Base-by-base conservation (phyloP, 192 early-diverging fungal genomes). In the Umbelopsis ramanniana region DNA sequence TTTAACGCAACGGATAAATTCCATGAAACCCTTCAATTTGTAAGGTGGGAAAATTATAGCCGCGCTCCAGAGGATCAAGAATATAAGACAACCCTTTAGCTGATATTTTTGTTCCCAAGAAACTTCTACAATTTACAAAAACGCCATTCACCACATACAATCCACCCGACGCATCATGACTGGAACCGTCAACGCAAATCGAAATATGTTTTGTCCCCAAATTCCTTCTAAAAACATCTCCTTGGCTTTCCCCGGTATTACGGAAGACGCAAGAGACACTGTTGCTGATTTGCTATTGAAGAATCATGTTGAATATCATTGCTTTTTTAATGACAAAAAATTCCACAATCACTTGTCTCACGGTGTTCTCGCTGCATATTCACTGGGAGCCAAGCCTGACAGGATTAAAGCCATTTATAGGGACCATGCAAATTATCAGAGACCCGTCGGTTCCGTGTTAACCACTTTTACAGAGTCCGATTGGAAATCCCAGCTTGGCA, bases 271-370 rank as follows among this genome's bases (percentile, higher is more conserved):
- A 6, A 71, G 72, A 19, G 73, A 55, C 9, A 74, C 80, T 17
- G 80, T 83, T n/a, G 74, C 73, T 11, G 77, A 79, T 4, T 70
- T 89, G 57, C 80, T 87, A 26, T 73, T 81, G 3, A 71, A 79
- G 21, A 85, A 87, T 55, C 74, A 83, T 47, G 67, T 81, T 26
- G 80, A 88, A 45, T 69, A 86, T 52, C 87, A 88, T 50, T 68
- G 72, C 14, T 89, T 88, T 71, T 88, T 88, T 68, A 87, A 87
- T 66, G 70, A 85, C 3, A 72, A 21, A 10, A 74, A 77, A 14
- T 88, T 84, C 72, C 89, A 90, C 76, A 90, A 70, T 70, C 89
- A 90, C 46, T 68, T 86, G 8, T 71, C 71, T 63, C 89, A 90
- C 74, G 84, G 79, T 33, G 52, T 90, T 11, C 78, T 90, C n/a